Evolutionary conservation across 805 yeast genomes (phyloP).

Genomic region (Candida glaebosa): DNA sequence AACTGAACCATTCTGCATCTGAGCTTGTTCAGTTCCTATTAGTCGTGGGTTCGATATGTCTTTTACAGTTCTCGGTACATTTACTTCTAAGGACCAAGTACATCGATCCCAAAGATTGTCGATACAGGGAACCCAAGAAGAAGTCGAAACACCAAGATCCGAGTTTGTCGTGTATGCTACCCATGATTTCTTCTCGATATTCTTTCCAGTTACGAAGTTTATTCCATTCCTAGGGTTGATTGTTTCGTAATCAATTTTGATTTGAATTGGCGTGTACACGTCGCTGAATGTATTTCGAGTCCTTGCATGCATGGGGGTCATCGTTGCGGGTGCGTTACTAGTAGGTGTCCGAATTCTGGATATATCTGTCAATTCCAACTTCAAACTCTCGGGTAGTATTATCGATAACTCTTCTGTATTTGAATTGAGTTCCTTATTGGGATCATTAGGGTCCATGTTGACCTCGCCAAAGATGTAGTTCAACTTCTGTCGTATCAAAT

Average conservation of each 20-base stretch:
- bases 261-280: slow-evolving; percentile 64
- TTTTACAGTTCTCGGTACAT: slow-evolving; percentile 74
- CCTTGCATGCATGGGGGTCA: slow-evolving; percentile 35
- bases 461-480: slow-evolving; percentile 51
- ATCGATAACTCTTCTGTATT: slow-evolving; percentile 65
- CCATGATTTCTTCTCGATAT: slow-evolving; percentile 56
- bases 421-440: slow-evolving; percentile 11
- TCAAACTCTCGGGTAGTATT: slow-evolving; percentile 61
- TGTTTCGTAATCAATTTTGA: slow-evolving; percentile 65
- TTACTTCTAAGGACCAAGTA: slow-evolving; percentile 89
- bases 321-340: slow-evolving; percentile 20
- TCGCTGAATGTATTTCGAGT: slow-evolving; percentile 33
- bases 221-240: slow-evolving; percentile 71
- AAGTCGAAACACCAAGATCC: slow-evolving; percentile 74
- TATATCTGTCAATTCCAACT: slow-evolving; percentile 43
- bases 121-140: slow-evolving; percentile 97
- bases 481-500: slow-evolving; percentile 50
- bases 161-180: slow-evolving; percentile 83
- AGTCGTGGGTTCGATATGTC: slow-evolving; percentile 56
- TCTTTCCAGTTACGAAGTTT: slow-evolving; percentile 62
- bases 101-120: slow-evolving; percentile 85
- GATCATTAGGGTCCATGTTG: slow-evolving; percentile 26
- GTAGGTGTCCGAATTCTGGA: slow-evolving; percentile 26
- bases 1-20: slow-evolving; percentile 10
- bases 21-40: slow-evolving; percentile 32